Evolutionary conservation across 495 filamentous ascomycete species (phyloP), one percentile per base, ranked within the genome.

Genomic region (Hypoxylon subgilvum): DNA sequence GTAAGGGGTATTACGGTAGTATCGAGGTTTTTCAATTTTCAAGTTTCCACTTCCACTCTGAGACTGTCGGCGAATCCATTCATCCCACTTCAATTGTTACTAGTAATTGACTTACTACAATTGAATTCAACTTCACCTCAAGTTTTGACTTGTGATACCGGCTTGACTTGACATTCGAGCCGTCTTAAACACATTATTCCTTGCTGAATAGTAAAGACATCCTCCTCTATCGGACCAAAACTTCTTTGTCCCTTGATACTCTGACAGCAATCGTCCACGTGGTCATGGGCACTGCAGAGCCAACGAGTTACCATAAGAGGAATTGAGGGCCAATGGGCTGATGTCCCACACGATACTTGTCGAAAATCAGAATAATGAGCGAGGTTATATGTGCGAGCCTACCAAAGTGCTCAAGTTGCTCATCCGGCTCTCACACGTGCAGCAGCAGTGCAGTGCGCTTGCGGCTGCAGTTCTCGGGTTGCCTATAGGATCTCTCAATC

Each of bases 251-350:
- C 40, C 46, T n/a, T n/a, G n/a, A n/a, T n/a, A n/a, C n/a, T n/a
- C n/a, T 52, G 40, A 58, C 49, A 51, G 19, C 49, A 58, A 46
- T 51, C 38, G 31, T 48, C 52, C 43, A 57, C 54, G 47, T 58
- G 53, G 49, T 50, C 42, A 54, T 21, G 28, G 38, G n/a, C 12
- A 39, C 48, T 50, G 38, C 43, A 49, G 34, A 45, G 9, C 39
- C 35, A 35, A 23, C 36, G 32, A 35, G 30, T 32, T 43, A 8
- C 38, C 39, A 32, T 22, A 4, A 5, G 34, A n/a, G 4, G 12
- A 38, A 38, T 46, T 41, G 10, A 40, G 7, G 17, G 2, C 34
- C 27, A 12, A 22, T 53, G 51, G 40, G 21, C 40, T 38, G 40
- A 56, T 62, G 52, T 56, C 32, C 51, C 58, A 49, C 39, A 36